phyloP scores from a whole-genome alignment of 2,329 filamentous ascomycete genomes.

The Talaromyces sp. region DNA sequence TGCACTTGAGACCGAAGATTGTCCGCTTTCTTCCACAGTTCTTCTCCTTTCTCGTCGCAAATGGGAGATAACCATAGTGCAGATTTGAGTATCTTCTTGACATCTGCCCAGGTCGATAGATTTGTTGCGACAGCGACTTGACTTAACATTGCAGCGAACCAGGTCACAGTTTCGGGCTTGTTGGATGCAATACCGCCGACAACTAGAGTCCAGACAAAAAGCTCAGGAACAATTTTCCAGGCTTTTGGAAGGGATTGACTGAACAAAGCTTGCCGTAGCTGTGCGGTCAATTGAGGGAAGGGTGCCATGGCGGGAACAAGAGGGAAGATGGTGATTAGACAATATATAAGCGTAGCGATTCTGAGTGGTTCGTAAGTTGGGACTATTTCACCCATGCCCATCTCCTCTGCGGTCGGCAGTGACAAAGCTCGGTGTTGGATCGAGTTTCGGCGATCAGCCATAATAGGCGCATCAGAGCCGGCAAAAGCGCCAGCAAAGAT shows the following conservation, averaged over 20 bases:
- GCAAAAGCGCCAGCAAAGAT: conserved; percentile 19
- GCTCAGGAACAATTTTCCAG: conserved; percentile 21
- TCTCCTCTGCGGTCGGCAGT: conserved; percentile 19
- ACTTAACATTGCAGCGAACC: conserved; percentile 22
- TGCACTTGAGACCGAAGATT: conserved; percentile 14
- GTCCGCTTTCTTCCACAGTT: conserved; percentile 21
- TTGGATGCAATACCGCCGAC: conserved; percentile 25
- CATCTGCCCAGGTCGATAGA: conserved; percentile 21
- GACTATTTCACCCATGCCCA: conserved; percentile 5
- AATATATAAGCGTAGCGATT: conserved; percentile 24
- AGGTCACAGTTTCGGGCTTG: conserved; percentile 22
- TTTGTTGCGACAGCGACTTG: conserved; percentile 19
- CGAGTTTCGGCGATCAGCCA: conserved; percentile 26
- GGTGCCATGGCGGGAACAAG: conserved; percentile 24
- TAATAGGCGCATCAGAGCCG: conserved; percentile 17
- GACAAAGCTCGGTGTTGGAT: conserved; percentile 27
- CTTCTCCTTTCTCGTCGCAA: conserved; percentile 25
- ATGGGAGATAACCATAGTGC: conserved; percentile 25
- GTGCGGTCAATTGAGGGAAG: conserved; percentile 21
- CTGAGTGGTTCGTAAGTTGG: conserved; percentile 23
- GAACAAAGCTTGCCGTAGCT: conserved; percentile 20
- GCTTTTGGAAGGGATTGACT: conserved; percentile 17
- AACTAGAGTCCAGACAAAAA: conserved; percentile 23
- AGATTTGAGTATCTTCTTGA: conserved; percentile 22
- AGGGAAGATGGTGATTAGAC: conserved; percentile 25